phyloP scores from a whole-genome alignment of 768 basidiomycete species.

The Dentipellis sp. region DNA sequence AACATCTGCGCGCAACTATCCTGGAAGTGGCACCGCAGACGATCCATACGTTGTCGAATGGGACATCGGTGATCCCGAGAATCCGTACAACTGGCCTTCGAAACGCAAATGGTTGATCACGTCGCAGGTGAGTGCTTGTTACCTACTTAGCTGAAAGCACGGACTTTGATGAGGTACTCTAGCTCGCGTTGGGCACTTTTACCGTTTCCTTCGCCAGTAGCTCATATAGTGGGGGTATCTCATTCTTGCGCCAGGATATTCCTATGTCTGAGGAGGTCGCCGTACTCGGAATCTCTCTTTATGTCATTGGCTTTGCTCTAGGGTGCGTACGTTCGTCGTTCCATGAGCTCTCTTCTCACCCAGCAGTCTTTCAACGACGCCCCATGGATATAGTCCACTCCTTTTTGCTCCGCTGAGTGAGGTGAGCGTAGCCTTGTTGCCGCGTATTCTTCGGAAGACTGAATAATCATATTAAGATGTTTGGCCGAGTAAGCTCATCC shows the following conservation, averaged over 20 bases:
- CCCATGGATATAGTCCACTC: constrained; percentile 26
- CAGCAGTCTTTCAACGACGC: neutral
- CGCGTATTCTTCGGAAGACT: too few species aligned
- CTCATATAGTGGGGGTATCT: constrained; percentile 44
- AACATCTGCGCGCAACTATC: constrained; percentile 20
- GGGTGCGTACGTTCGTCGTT: constrained; percentile 20
- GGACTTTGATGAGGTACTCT: neutral
- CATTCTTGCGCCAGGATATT: constrained; percentile 34
- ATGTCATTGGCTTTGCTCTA: constrained; percentile 54
- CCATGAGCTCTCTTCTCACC: neutral
- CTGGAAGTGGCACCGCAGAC: constrained; percentile 35
- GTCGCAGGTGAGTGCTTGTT: constrained; percentile 28
- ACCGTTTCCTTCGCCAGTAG: constrained; percentile 54
- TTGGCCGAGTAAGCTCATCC: constrained; percentile 37
- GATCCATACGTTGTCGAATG: constrained; percentile 50
- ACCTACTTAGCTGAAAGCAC: neutral
- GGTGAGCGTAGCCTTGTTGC: constrained; percentile 20
- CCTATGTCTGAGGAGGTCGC: constrained; percentile 41
- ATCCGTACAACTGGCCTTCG: constrained; percentile 48
- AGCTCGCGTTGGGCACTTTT: constrained; percentile 39
- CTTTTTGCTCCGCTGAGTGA: constrained; percentile 54
- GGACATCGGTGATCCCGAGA: constrained; percentile 38
- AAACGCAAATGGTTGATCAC: constrained; percentile 45
- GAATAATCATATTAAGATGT: constrained; percentile 25
- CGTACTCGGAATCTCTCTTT: constrained; percentile 51